These are phyloP conservation scores for Mortierella sp. DNA, from an alignment of 371 early-diverging fungal genomes.

Conservation along the genomic window DNA sequence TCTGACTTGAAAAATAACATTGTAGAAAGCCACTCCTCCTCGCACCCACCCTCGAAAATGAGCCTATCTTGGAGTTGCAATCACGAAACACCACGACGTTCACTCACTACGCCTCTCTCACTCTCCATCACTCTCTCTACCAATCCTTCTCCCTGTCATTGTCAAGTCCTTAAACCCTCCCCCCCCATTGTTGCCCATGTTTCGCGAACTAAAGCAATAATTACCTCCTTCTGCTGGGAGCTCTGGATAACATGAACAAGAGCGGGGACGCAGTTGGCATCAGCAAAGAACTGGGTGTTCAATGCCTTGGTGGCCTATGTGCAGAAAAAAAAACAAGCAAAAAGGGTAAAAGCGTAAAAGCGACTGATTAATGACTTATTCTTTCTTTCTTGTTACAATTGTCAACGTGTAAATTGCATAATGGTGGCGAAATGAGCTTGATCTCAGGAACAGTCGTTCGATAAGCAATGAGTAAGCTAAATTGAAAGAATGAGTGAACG, in stretches of 20 bases:
- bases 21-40: conserved; percentile 14
- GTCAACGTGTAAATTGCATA: too few relatives aligned
- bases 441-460: too few relatives aligned
- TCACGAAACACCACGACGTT: neutral
- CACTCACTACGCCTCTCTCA: neutral
- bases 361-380: neutral
- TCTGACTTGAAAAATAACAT: neutral
- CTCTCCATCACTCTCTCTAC: neutral
- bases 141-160: too few relatives aligned
- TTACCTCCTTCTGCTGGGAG: conserved; percentile 66
- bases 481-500: neutral
- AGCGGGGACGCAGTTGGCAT: conserved; percentile 77
- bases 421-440: too few relatives aligned
- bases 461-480: too few relatives aligned
- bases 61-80: neutral
- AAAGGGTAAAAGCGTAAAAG: neutral
- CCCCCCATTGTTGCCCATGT: too few relatives aligned
- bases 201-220: too few relatives aligned
- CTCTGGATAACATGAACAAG: conserved; percentile 74
- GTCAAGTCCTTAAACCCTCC: too few relatives aligned
- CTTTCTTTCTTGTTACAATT: neutral
- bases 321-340: neutral
- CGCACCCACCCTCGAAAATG: neutral
- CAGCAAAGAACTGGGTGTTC: conserved; percentile 76
- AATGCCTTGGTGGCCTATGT: conserved; percentile 73